These are phyloP conservation scores for Sclerotinia minor DNA, from an alignment of 2,329 filamentous ascomycete genomes.

Conservation along the genomic window DNA sequence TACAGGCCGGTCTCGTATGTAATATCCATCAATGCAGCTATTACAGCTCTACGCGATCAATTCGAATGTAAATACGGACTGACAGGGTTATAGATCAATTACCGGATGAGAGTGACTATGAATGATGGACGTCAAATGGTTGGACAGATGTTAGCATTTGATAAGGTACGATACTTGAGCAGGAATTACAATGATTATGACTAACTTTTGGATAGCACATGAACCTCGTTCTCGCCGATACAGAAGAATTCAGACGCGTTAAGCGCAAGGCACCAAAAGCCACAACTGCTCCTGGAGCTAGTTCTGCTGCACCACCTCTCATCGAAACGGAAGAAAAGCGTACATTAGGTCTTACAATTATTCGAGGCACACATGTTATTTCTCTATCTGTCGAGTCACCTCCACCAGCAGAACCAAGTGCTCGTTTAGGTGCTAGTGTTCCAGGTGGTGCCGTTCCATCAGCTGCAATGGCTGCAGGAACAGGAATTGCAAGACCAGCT, in stretches of 20 bases:
- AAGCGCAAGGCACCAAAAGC: slow-evolving; percentile 81
- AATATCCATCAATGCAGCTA: slow-evolving; percentile 31
- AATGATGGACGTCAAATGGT: slow-evolving; percentile 96
- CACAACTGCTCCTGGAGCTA: slow-evolving; percentile 53
- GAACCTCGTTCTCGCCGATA: slow-evolving; percentile 98
- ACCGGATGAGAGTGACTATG: slow-evolving; percentile 96
- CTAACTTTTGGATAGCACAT: slow-evolving; percentile 68
- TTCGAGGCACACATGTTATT: slow-evolving; percentile 92
- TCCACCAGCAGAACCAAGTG: slow-evolving; percentile 88
- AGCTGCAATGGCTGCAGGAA: slow-evolving; percentile 73
- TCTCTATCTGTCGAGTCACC: slow-evolving; percentile 94
- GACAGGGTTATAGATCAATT: slow-evolving; percentile 75
- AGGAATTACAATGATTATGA: neutral
- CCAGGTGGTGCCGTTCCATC: slow-evolving; percentile 57
- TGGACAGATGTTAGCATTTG: slow-evolving; percentile 96
- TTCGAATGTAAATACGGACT: slow-evolving; percentile 27
- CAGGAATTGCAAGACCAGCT: slow-evolving; percentile 87
- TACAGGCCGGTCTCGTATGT: slow-evolving; percentile 72
- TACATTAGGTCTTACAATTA: slow-evolving; percentile 90
- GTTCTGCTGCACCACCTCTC: slow-evolving; percentile 61
- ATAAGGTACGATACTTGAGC: slow-evolving; percentile 65
- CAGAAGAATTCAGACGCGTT: slow-evolving; percentile 92
- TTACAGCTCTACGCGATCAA: slow-evolving; percentile 42
- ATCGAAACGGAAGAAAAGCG: slow-evolving; percentile 95
- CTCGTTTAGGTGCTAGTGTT: slow-evolving; percentile 77